Evolutionary conservation across 2,329 filamentous ascomycete genomes (phyloP).

Genomic region (Aureobasidium sp.): DNA sequence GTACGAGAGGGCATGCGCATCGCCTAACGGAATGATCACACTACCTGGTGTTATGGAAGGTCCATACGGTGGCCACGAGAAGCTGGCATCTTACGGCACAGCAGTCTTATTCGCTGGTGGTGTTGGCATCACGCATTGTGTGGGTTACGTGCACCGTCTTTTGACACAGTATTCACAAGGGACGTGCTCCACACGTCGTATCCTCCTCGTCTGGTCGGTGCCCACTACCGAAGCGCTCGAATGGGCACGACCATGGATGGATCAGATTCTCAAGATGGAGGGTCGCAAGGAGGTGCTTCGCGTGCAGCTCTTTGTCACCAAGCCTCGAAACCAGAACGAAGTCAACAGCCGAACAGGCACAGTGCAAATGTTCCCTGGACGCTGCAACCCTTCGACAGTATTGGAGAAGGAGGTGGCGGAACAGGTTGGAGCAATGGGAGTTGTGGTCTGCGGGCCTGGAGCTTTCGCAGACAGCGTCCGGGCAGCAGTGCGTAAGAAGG

Average conservation of each 20-base stretch:
- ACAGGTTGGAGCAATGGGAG: conserved; percentile 53
- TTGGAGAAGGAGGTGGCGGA: conserved; percentile 50
- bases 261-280: conserved; percentile 54
- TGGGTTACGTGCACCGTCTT: conserved; percentile 67
- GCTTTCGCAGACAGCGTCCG: conserved; percentile 57
- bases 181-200: conserved; percentile 63
- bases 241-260: conserved; percentile 62
- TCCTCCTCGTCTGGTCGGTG: conserved; percentile 72
- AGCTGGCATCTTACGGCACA: conserved; percentile 68
- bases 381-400: conserved; percentile 49
- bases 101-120: conserved; percentile 74
- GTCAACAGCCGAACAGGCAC: conserved; percentile 50
- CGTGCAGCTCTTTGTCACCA: conserved; percentile 57
- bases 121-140: conserved; percentile 73
- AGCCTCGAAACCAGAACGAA: conserved; percentile 49
- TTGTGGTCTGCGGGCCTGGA: conserved; percentile 58
- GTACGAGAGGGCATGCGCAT: conserved; percentile 59
- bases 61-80: conserved; percentile 66
- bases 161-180: conserved; percentile 61
- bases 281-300: conserved; percentile 52
- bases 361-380: conserved; percentile 56
- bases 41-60: conserved; percentile 66
- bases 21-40: conserved; percentile 53
- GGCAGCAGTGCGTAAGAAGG: conserved; percentile 45
- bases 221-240: conserved; percentile 60